Base-by-base conservation (phyloP, 1,284 basidiomycete species). In the Ustilago xerochloae region DNA sequence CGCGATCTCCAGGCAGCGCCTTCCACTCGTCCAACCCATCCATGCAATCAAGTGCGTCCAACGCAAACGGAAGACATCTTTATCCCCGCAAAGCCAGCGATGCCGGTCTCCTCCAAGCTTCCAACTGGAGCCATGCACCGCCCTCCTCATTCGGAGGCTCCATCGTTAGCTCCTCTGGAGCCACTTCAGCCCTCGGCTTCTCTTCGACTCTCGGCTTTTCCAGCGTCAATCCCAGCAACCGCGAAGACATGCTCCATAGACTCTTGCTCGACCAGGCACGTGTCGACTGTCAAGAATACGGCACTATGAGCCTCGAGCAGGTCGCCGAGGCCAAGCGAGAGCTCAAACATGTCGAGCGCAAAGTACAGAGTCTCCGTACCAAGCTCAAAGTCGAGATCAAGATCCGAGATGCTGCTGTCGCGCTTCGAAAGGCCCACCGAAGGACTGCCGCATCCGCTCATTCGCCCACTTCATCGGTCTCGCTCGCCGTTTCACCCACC, bases 361-460 rank as follows among this genome's bases (percentile, higher is more conserved):
- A 67, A n/a, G 43, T 74, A 0, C 49, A 58, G 29, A 65, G 56
- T 28, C 52, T 76, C 2, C 68, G 70, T 46, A 62, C 59, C 38
- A 80, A 80, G 51, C 69, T 80, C 54, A 75, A 75, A 35, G 77
- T 80, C 30, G 75, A 79, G 38, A 72, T 63, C 51, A 63, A 68
- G 38, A 77, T 80, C 30, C 59, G 77, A 18, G 78, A 80, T 43
- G 78, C 77, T 18, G 77, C 78, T 32, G 65, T 77, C n/a, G 75
- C 75, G 22, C 59, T 80, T 9, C 74, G 77, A 39, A 76, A 63
- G 30, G 75, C 77, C 48, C 66, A 74, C 51, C 62, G 70, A 2
- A 64, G 63, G 49, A 68, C 74, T 5, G 62, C 71, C 24, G 62
- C 61, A 20, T 46, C 63, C 2, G 32, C 51, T 6, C 54, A 61